phyloP scores from a whole-genome alignment of 805 yeast species.

The Metschnikowia reukaufii region DNA sequence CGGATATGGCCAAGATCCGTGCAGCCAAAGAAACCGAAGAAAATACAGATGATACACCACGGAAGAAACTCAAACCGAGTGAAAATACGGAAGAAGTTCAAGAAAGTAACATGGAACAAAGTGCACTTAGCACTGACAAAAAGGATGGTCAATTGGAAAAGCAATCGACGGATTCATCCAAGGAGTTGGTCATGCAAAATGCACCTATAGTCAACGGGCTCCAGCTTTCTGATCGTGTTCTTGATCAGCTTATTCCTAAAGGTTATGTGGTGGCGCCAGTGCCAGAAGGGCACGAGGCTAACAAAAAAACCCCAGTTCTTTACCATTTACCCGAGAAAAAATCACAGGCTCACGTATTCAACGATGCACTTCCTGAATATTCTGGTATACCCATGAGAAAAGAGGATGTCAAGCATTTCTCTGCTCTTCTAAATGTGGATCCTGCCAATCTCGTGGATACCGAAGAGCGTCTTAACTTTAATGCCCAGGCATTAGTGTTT shows the following conservation, averaged over 20 bases:
- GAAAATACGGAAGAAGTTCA: not conserved
- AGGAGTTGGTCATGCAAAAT: not conserved
- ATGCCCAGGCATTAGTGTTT: conserved; percentile 61
- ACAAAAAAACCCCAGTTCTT: conserved; percentile 30
- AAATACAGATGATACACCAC: not conserved
- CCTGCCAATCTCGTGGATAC: conserved; percentile 18
- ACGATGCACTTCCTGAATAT: conserved; percentile 18
- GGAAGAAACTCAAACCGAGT: conserved; percentile 1
- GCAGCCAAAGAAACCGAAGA: not conserved
- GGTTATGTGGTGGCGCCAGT: conserved; percentile 48
- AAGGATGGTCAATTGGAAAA: not conserved
- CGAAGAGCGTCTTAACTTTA: conserved; percentile 56
- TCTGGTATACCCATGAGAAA: conserved; percentile 41
- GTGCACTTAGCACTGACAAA: not conserved
- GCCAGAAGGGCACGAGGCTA: conserved; percentile 41
- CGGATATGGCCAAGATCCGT: conserved; percentile 4
- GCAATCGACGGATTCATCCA: not conserved
- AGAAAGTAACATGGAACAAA: not conserved
- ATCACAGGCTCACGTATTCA: conserved; percentile 25
- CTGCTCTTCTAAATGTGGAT: conserved; percentile 44
- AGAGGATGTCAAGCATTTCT: conserved; percentile 71
- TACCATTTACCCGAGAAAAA: conserved; percentile 52
- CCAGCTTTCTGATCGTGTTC: conserved; percentile 42
- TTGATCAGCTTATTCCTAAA: conserved; percentile 51
- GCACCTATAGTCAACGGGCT: conserved; percentile 2